Evolutionary conservation across 768 basidiomycete genomes (phyloP).

Genomic region (Roridomyces roridus): DNA sequence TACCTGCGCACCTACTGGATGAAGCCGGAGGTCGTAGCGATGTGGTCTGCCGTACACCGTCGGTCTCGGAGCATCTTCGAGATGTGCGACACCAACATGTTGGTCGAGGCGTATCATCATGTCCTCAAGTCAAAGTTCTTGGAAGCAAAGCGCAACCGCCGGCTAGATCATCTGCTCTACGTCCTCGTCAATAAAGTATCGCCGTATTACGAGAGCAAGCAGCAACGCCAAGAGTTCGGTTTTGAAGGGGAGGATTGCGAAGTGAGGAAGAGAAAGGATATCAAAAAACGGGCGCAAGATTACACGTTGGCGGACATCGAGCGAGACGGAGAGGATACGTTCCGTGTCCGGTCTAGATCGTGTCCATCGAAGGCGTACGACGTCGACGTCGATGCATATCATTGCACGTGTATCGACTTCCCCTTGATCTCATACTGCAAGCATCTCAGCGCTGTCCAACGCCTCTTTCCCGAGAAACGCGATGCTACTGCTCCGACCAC

Average conservation of each 20-base stretch:
- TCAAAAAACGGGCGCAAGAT: neutral
- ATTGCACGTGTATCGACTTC: neutral
- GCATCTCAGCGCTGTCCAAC: constrained; percentile 23
- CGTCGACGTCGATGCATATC: constrained; percentile 9
- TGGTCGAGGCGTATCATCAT: constrained; percentile 31
- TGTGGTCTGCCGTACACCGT: constrained; percentile 31
- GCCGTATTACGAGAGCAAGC: neutral
- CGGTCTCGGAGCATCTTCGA: constrained; percentile 13
- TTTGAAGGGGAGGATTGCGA: too few species aligned
- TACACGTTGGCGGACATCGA: constrained; percentile 5
- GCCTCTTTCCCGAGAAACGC: neutral
- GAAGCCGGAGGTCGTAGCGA: neutral
- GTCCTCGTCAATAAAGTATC: constrained; percentile 19
- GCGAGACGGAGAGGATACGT: neutral
- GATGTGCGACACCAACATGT: constrained; percentile 33
- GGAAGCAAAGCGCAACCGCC: constrained; percentile 26
- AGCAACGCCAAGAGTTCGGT: constrained; percentile 20
- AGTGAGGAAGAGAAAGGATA: constrained; percentile 3
- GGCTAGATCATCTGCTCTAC: constrained; percentile 27
- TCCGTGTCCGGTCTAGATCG: neutral
- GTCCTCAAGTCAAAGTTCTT: constrained; percentile 32
- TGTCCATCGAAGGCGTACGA: neutral
- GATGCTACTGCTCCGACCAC: neutral
- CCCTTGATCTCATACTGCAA: constrained; percentile 24
- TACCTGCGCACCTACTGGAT: constrained; percentile 31